Evolutionary conservation across 2,329 filamentous ascomycete genomes (phyloP), one percentile per base, ranked within the genome.

Genomic region (Penicillium sclerotiorum): DNA sequence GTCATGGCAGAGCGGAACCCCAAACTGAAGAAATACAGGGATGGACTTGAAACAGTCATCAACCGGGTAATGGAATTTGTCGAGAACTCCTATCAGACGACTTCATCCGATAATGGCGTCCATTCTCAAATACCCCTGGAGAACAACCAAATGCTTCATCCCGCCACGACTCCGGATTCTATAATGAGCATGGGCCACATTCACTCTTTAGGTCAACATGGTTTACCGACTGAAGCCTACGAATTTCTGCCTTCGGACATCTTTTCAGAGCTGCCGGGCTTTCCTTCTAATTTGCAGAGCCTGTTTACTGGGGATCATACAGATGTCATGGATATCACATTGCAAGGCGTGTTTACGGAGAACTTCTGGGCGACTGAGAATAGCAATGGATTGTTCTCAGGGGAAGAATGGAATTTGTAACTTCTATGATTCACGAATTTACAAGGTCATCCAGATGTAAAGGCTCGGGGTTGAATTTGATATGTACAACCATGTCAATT

Each of bases 1-100:
- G 51, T 59, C 7, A 60, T 62, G 59, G 58, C 59, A 9, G 59
- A 62, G 46, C 47, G 55, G 1, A 57, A 62, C 20, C 12, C 53
- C 2, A 48, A 20, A n/a, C 23, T 62, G 9, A 57, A 54, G 20
- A 57, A 50, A 9, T 56, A 60, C 21, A 56, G 59, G 4, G 58
- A 62, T 30, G 47, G 46, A 1, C 48, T 62, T 1, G 59, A 62
- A 20, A 48, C 45, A 4, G 49, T 57, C 17, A 62, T 62, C 4
- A 55, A 56, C 18, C 48, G 52, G 2, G 54, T 52, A 1, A 58
- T 60, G 51, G 56, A 60, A 5, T 48, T 36, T n/a, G 47, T 54
- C 13, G 35, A 54, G 38, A 28, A 45, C 13, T n/a, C 38, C 2
- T 50, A 42, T 15, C 12, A 33, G 5, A 20, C 22, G 3, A 30